phyloP scores from a whole-genome alignment of 257 asterid species.

The Cynanchum wilfordii region DNA sequence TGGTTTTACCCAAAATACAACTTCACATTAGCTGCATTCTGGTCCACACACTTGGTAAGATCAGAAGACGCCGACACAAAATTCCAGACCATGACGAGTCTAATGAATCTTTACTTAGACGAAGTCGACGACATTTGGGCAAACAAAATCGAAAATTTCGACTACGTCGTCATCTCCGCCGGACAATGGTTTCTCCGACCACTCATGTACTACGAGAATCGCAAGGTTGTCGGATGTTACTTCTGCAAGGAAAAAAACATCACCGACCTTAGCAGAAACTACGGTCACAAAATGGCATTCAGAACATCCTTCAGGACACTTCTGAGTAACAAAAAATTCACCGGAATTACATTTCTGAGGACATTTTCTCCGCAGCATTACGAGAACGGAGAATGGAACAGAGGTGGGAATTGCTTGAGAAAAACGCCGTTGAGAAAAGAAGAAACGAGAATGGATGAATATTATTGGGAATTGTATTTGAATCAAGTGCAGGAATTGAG shows the following conservation, averaged over 20 bases:
- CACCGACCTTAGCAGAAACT: constrained; percentile 9
- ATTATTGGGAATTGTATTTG: constrained; percentile 41
- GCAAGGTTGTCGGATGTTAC: constrained; percentile 39
- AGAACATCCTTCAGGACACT: constrained; percentile 22
- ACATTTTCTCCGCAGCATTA: constrained; percentile 64
- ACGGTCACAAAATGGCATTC: constrained; percentile 31
- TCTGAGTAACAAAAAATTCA: constrained; percentile 10
- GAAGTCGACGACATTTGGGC: constrained; percentile 65
- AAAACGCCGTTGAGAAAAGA: constrained; percentile 38
- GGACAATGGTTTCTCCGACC: constrained; percentile 59
- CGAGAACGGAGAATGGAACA: constrained; percentile 78
- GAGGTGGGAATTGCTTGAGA: constrained; percentile 68
- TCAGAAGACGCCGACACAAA: constrained; percentile 36
- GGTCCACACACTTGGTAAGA: constrained; percentile 50
- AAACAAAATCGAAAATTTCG: constrained; percentile 34
- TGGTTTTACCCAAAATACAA: constrained; percentile 43
- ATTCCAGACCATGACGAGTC: constrained; percentile 33
- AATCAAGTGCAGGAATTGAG: constrained; percentile 61
- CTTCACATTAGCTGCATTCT: constrained; percentile 45
- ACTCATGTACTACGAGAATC: constrained; percentile 48
- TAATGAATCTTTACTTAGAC: constrained; percentile 58
- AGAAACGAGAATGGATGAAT: constrained; percentile 39
- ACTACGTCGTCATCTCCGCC: constrained; percentile 49
- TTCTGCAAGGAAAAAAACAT: constrained; percentile 12
- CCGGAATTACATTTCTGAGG: constrained; percentile 13